A percentile compares a stretch with the other conserved stretches of the same genome.
These are phyloP conservation scores for Hemisphaericaspora xylofermentans DNA, from an alignment of 1,139 yeast species.

Conservation along the genomic window DNA sequence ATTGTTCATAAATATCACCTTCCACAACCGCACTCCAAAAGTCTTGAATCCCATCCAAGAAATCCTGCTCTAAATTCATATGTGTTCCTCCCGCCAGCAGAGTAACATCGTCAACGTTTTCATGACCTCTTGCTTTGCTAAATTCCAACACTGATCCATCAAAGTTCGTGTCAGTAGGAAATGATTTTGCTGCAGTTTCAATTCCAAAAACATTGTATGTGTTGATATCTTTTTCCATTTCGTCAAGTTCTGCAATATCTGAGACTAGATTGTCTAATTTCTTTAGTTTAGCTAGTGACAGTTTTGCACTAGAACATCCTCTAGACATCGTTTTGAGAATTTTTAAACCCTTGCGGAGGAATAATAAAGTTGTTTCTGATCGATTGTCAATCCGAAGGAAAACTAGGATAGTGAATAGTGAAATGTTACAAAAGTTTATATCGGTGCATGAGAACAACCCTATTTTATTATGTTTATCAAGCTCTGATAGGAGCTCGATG, in stretches of 20 bases:
- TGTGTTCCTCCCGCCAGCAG: constrained; percentile 6
- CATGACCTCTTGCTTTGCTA: constrained; percentile 4
- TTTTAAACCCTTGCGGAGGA: constrained; percentile 19
- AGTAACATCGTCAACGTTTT: constrained; percentile 4
- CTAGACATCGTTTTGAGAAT: constrained; percentile 17
- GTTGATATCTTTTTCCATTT: constrained; percentile 9
- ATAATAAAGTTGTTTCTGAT: constrained; percentile 17
- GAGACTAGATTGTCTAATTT: constrained; percentile 11
- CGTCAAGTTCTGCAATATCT: constrained; percentile 13
- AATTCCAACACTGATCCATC: constrained; percentile 8
- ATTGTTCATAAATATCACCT: constrained; percentile 10
- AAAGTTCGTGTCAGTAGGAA: constrained; percentile 7
- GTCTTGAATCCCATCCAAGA: constrained; percentile 10
- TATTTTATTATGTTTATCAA: constrained; percentile 16
- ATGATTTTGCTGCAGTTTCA: constrained; percentile 11
- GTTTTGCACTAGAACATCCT: constrained; percentile 20
- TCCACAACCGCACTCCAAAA: constrained; percentile 9
- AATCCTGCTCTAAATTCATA: constrained; percentile 7
- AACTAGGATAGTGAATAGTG: constrained; percentile 18
- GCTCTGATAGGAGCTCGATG: constrained; percentile 16
- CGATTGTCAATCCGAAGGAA: constrained; percentile 17
- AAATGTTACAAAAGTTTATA: constrained; percentile 18
- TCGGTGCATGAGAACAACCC: constrained; percentile 21
- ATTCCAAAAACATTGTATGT: constrained; percentile 10
- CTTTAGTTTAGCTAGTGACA: constrained; percentile 9